phyloP scores from a whole-genome alignment of 306 rosid species.

The Leucaena leucocephala region DNA sequence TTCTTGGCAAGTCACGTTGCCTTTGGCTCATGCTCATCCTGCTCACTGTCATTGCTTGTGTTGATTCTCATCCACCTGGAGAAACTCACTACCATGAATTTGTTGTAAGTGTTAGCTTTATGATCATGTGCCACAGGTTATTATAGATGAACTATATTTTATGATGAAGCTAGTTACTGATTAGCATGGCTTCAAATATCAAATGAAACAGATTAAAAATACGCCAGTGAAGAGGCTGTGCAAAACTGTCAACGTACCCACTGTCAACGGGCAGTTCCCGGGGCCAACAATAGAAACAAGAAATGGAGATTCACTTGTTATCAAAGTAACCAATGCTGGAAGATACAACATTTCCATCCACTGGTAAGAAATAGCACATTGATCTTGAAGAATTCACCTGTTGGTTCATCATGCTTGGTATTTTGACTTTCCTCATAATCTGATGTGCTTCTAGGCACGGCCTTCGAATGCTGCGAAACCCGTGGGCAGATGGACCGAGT shows the following conservation, averaged over 20 bases:
- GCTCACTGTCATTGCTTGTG: slow-evolving; percentile 45
- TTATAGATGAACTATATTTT: neutral
- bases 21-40: slow-evolving; percentile 48
- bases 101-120: slow-evolving; percentile 56
- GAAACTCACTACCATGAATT: slow-evolving; percentile 76
- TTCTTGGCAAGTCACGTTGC: slow-evolving; percentile 35
- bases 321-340: slow-evolving; percentile 67
- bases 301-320: slow-evolving; percentile 75
- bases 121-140: neutral
- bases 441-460: slow-evolving; percentile 75
- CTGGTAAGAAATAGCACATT: slow-evolving; percentile 55
- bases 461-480: slow-evolving; percentile 73
- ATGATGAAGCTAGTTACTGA: slow-evolving; percentile 3
- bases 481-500: slow-evolving; percentile 97
- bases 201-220: slow-evolving; percentile 51
- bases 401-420: slow-evolving; percentile 14
- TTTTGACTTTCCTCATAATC: slow-evolving; percentile 19
- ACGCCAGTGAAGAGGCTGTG: slow-evolving; percentile 84
- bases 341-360: slow-evolving; percentile 74
- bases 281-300: slow-evolving; percentile 69
- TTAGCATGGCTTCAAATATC: slow-evolving; percentile 19
- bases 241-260: slow-evolving; percentile 63
- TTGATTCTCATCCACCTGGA: slow-evolving; percentile 47
- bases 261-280: slow-evolving; percentile 84
- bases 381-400: slow-evolving; percentile 13